Base-by-base conservation (phyloP, 441 rosid species). In the Adansonia gregorii region DNA sequence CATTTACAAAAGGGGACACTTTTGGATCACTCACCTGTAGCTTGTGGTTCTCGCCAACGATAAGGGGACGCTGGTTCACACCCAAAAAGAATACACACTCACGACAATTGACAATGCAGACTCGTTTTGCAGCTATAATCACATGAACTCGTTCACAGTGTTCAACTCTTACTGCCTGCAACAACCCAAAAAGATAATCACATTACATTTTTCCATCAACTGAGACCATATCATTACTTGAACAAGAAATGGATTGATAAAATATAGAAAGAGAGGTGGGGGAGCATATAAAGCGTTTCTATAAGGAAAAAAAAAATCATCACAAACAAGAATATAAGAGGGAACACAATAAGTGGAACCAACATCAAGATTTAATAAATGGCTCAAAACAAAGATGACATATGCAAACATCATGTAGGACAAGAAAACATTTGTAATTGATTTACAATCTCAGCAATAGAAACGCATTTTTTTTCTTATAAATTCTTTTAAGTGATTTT, bases 131-230 rank as follows among this genome's bases (percentile, higher is more conserved):
- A 22, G 97, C 94, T 27, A 88, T 88, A 81, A 94, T 91, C 78
- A 97, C 93, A 90, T 97, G 98, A 81, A 96, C 98, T 79, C 99
- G 90, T 82, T 96, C 99, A 69, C 99, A 96, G 79, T 96, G 99
- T 79, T 96, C 99, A 81, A 96, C 83, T 88, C 95, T 91, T 55
- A 94, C 88, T 73, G 98, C 95, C 99, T 97, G 88, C 56, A 78
- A 64, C 31, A 35, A 45, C 35, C 35, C 1, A 54, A 67, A 11
- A 12, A 61, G 17, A 66, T 41, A 41, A 20, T 67, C 81, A 64
- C 56, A 82, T 49, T 61, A 73, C 39, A 79, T 60, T 27, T 49
- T 41, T 14, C 59, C 51, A 68, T 35, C 15, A 67, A 60, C 10
- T 56, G 63, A 72, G 14, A 58, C 20, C 54, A 74, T 22, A 24